Percentiles rank a stretch among this genome's conserved stretches.
These are phyloP conservation scores for Sinapis alba DNA, from an alignment of 441 rosid species.

Conservation along the genomic window DNA sequence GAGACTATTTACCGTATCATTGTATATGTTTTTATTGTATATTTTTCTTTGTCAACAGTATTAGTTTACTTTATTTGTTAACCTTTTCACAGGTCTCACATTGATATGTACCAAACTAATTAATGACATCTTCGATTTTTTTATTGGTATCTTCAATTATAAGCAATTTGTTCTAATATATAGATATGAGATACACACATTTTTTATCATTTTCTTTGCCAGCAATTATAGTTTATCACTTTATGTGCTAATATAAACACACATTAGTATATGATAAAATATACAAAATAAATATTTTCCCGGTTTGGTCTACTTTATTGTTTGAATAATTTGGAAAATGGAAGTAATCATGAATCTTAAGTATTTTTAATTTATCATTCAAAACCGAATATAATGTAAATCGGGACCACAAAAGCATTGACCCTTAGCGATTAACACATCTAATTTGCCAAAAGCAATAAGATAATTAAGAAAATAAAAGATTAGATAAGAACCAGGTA, in stretches of 20 bases:
- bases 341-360: background rate
- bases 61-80: background rate
- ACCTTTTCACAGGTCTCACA: background rate
- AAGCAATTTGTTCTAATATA: background rate
- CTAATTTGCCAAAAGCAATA: background rate
- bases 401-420: constrained; percentile 2
- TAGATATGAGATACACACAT: background rate
- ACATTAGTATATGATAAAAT: background rate
- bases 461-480: background rate
- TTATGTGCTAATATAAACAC: background rate
- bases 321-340: background rate
- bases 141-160: background rate
- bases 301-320: background rate
- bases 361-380: background rate
- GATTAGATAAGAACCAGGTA: background rate
- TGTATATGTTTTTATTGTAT: background rate
- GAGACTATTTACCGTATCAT: background rate
- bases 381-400: background rate
- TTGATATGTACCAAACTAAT: constrained; percentile 3
- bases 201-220: background rate
- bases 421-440: background rate
- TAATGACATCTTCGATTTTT: background rate
- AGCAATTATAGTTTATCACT: background rate
- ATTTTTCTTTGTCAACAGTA: constrained; percentile 6
- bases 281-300: background rate